These are phyloP conservation scores for Metschnikowia bowlesiae DNA, from an alignment of 805 yeast genomes.

Conservation along the genomic window DNA sequence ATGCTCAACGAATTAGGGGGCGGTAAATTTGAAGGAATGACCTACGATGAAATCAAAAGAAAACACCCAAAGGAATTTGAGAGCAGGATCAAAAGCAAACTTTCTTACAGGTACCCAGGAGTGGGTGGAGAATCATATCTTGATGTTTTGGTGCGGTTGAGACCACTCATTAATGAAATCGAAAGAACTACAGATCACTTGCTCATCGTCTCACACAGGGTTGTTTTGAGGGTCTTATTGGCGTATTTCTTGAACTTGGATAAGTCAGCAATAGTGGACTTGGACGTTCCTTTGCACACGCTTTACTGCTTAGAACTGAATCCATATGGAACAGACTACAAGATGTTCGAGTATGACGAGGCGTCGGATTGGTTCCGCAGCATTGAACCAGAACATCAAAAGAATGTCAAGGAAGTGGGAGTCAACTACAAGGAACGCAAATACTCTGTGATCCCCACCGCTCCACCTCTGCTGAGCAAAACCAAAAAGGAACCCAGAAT, in stretches of 20 bases:
- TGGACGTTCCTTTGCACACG: conserved; percentile 91
- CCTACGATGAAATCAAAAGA: conserved; percentile 78
- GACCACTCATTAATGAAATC: conserved; percentile 87
- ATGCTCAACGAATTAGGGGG: conserved; percentile 94
- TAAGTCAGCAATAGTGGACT: conserved; percentile 74
- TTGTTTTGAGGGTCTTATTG: conserved; percentile 78
- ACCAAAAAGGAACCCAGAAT: conserved; percentile 4
- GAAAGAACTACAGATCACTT: conserved; percentile 89
- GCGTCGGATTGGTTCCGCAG: conserved; percentile 69
- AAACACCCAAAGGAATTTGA: conserved; percentile 74
- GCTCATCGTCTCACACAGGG: conserved; percentile 81
- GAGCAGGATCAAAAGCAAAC: conserved; percentile 69
- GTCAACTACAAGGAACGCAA: conserved; percentile 66
- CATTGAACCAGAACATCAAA: conserved; percentile 52
- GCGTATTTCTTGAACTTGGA: conserved; percentile 87
- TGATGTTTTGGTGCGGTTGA: conserved; percentile 85
- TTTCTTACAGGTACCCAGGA: conserved; percentile 90
- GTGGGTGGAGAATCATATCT: conserved; percentile 95
- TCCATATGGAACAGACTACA: conserved; percentile 95
- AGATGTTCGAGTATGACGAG: conserved; percentile 83
- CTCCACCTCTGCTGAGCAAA: conserved; percentile 44
- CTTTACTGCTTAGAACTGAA: conserved; percentile 86
- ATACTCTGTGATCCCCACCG: conserved; percentile 73
- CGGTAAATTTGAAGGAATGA: conserved; percentile 88
- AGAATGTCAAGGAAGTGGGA: conserved; percentile 65